Conservation (phyloP, 179 eudicot genomes). For the Spinacia oleracea region DNA sequence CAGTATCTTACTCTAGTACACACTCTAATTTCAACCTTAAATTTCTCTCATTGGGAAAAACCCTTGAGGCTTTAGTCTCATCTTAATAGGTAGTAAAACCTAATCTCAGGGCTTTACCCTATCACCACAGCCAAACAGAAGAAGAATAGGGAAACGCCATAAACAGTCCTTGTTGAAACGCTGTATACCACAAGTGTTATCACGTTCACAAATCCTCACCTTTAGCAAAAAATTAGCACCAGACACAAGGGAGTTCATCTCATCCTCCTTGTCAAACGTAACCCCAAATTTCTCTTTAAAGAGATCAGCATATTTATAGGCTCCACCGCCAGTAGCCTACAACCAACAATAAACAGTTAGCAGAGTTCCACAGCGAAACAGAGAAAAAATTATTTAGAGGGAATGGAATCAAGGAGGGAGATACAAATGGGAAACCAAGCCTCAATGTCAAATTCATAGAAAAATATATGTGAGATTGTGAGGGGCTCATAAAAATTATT, state of each 20-base stretch:
- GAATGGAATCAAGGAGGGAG: background rate
- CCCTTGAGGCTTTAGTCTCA: background rate
- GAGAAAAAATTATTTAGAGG: background rate
- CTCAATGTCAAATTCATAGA: background rate
- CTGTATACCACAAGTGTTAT: background rate
- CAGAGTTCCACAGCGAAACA: slow-evolving; percentile 11
- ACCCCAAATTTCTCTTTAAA: slow-evolving; percentile 81
- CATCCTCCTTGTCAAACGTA: slow-evolving; percentile 89
- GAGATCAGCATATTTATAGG: slow-evolving; percentile 78
- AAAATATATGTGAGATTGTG: background rate
- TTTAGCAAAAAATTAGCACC: slow-evolving; percentile 91
- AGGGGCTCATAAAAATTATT: background rate
- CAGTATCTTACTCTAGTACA: background rate
- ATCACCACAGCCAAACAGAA: background rate
- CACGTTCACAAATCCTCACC: slow-evolving; percentile 40
- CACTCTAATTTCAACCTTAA: background rate
- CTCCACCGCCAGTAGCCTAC: slow-evolving; percentile 99
- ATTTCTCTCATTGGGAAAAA: background rate
- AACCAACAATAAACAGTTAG: slow-evolving; percentile 30
- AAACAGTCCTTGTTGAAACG: background rate
- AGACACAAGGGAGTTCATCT: slow-evolving; percentile 89
- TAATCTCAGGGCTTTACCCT: background rate
- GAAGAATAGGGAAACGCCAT: background rate
- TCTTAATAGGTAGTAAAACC: background rate
- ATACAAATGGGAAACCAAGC: background rate